Percentiles rank a stretch among this genome's conserved stretches.
phyloP scores from a whole-genome alignment of 1,139 yeast species.

The Protomyces pachydermus region DNA sequence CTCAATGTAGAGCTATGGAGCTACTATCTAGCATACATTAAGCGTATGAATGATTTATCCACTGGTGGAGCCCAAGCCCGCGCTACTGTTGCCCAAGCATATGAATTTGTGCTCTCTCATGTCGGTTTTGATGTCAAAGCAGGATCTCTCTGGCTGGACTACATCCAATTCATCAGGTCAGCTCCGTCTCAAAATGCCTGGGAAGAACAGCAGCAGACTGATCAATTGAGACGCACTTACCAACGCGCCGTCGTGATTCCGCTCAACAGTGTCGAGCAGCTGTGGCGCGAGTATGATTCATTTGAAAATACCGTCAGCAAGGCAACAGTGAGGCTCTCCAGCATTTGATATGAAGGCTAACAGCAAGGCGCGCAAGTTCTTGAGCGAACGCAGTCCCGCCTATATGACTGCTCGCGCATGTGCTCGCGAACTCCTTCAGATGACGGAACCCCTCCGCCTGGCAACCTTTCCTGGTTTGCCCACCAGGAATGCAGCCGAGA shows the following conservation, averaged over 20 bases:
- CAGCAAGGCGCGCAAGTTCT: conserved; percentile 60
- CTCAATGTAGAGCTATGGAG: conserved; percentile 66
- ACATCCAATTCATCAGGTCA: conserved; percentile 67
- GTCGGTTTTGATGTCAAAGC: conserved; percentile 75
- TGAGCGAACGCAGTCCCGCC: conserved; percentile 76
- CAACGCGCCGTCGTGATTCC: conserved; percentile 69
- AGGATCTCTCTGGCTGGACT: conserved; percentile 75
- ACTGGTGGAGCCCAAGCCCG: conserved; percentile 85
- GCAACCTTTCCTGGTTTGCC: conserved; percentile 44
- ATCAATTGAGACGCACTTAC: conserved; percentile 68
- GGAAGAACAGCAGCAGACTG: conserved; percentile 82
- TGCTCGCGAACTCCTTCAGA: conserved; percentile 62
- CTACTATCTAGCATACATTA: conserved; percentile 69
- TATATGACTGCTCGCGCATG: conserved; percentile 86
- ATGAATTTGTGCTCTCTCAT: conserved; percentile 70
- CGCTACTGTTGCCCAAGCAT: conserved; percentile 70
- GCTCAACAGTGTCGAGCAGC: conserved; percentile 61
- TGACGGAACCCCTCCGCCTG: conserved; percentile 49
- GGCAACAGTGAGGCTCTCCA: conserved; percentile 44
- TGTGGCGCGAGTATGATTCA: conserved; percentile 75
- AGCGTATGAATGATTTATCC: conserved; percentile 65
- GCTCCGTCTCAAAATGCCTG: conserved; percentile 71
- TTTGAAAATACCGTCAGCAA: conserved; percentile 78
- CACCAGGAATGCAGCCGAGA: conserved; percentile 39
- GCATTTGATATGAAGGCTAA: neutral